Base-by-base conservation (phyloP, 306 rosid species). In the Pterocarpus macrocarpus region DNA sequence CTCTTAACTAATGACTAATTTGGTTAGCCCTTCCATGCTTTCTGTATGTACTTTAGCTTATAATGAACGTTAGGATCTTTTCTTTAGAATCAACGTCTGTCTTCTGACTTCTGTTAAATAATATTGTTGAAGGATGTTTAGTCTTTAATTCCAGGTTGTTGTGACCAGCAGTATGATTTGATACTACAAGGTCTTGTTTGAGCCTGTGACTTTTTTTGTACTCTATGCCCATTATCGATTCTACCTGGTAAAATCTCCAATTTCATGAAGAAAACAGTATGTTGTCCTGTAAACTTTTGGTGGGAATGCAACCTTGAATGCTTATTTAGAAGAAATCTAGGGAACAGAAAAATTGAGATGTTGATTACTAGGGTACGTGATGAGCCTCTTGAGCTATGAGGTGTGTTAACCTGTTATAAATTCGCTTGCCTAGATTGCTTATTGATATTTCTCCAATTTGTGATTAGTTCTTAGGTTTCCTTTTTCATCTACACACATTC, bases 1-100 rank as follows among this genome's bases (percentile, higher is more conserved):
- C 64, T 55, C 75, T 66, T 53, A 52, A 17, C 35, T 22, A 32
- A 38, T 50, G 71, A 30, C 17, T 43, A 76, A 73, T 83, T 66
- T 66, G 38, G 66, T 36, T n/a, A 9, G 67, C 59, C 57, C 65
- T 61, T 82, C 63, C 53, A 56, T 45, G 53, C 44, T 66, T 49
- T 58, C 44, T 39, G 28, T 32, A 8, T 30, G 32, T 5, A 3
- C 4, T 74, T 78, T 35, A 77, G 57, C 66, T 32, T 68, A 5
- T 43, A 15, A 15, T 22, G 62, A 77, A 76, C 17, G 17, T 30
- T 11, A 32, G 15, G 68, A 33, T 52, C 5, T n/a, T 81, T 68
- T 79, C 52, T 34, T 41, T 53, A 33, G 58, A 41, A 39, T 57
- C 10, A 52, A 9, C 36, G 35, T 63, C 13, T 22, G 35, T 58